These are phyloP conservation scores for Boletus speciosus DNA, from an alignment of 768 basidiomycete species.

Conservation along the genomic window DNA sequence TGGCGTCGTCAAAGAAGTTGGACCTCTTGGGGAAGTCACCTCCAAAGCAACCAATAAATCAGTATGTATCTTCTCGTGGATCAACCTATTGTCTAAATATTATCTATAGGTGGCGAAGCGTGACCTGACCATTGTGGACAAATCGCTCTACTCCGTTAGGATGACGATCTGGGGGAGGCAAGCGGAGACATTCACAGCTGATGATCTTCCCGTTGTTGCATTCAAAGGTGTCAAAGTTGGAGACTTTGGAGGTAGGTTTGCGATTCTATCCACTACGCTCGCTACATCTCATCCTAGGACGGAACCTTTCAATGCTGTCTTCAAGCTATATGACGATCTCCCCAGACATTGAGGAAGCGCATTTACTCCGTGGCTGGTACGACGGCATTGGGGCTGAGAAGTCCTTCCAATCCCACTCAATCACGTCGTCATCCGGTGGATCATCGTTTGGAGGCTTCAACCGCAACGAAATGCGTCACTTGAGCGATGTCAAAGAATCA, in stretches of 20 bases:
- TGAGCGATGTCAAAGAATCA: constrained; percentile 75
- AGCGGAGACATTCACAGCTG: constrained; percentile 73
- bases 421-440: constrained; percentile 34
- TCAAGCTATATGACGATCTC: constrained; percentile 79
- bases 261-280: not conserved
- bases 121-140: constrained; percentile 86
- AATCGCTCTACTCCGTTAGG: constrained; percentile 70
- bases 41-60: constrained; percentile 67
- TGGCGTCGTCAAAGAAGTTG: constrained; percentile 77
- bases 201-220: constrained; percentile 71
- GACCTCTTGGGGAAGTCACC: constrained; percentile 64
- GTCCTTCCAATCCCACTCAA: constrained; percentile 72
- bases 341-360: constrained; percentile 90
- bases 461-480: constrained; percentile 66
- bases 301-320: constrained; percentile 80
- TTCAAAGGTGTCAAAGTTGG: constrained; percentile 93
- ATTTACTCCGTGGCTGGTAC: constrained; percentile 88
- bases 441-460: constrained; percentile 50
- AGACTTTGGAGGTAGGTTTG: constrained; percentile 72
- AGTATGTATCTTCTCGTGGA: constrained; percentile 32
- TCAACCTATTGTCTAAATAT: constrained; percentile 1
- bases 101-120: constrained; percentile 72
- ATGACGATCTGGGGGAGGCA: constrained; percentile 96
- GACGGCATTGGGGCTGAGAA: constrained; percentile 62
- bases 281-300: constrained; percentile 43